Evolutionary conservation across 371 early-diverging fungal species (phyloP).

Genomic region (Syncephalastrum contaminatum): DNA sequence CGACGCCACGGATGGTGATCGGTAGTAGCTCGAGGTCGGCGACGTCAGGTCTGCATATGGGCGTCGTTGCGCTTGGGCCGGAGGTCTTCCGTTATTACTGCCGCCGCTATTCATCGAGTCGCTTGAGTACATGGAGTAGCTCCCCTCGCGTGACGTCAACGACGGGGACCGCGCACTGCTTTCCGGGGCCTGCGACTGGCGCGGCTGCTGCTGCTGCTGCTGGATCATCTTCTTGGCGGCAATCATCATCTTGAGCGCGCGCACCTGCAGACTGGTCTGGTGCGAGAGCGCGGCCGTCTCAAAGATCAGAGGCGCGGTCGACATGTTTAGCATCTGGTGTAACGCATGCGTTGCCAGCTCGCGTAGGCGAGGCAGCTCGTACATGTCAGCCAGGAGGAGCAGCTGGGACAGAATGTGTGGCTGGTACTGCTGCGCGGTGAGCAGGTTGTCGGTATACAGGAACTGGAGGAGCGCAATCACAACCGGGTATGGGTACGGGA

Average conservation of each 20-base stretch:
- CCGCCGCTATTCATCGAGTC: neutral
- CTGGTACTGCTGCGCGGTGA: constrained; percentile 52
- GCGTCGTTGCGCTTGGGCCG: neutral
- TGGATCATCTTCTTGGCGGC: constrained; percentile 37
- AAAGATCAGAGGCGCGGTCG: constrained; percentile 60
- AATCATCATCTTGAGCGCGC: constrained; percentile 52
- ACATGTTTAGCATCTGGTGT: constrained; percentile 55
- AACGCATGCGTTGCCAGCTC: constrained; percentile 50
- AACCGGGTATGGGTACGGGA: constrained; percentile 58
- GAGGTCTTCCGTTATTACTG: neutral
- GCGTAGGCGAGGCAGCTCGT: constrained; percentile 52
- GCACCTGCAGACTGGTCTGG: constrained; percentile 51
- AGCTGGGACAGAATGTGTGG: constrained; percentile 58
- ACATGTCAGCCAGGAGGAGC: constrained; percentile 54
- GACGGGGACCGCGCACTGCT: neutral
- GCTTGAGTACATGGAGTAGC: constrained; percentile 25
- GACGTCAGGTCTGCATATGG: neutral
- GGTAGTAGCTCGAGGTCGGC: neutral
- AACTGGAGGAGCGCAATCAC: constrained; percentile 62
- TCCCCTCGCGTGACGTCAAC: constrained; percentile 16
- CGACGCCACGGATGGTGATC: neutral
- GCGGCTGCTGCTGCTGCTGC: constrained; percentile 19
- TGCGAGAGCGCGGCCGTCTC: constrained; percentile 53
- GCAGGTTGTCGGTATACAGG: constrained; percentile 63
- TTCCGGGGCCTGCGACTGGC: neutral